These are phyloP conservation scores for Cercophora newfieldiana DNA, from an alignment of 495 filamentous ascomycete species.

Conservation along the genomic window DNA sequence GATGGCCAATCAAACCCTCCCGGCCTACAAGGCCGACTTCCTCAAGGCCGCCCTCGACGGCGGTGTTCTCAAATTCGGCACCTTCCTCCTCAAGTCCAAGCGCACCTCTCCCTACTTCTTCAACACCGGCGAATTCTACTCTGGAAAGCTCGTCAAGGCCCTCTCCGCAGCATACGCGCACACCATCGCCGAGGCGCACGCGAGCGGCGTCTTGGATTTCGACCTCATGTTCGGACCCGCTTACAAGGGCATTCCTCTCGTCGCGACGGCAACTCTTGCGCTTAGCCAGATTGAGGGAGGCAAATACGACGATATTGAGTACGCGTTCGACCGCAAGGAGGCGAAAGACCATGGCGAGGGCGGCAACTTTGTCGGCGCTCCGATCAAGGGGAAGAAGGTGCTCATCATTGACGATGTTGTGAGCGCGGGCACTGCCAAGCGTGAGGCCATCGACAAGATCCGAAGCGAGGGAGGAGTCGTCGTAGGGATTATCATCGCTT, in stretches of 20 bases:
- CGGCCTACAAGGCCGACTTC: conserved; percentile 61
- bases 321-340: conserved; percentile 94
- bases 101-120: conserved; percentile 98
- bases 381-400: conserved; percentile 77
- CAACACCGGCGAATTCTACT: conserved; percentile 87
- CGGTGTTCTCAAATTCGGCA: conserved; percentile 83
- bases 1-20: background rate
- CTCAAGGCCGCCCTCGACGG: conserved; percentile 68
- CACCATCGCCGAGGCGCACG: conserved; percentile 54
- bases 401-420: conserved; percentile 95
- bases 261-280: conserved; percentile 67
- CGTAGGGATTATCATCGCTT: conserved; percentile 79
- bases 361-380: conserved; percentile 84
- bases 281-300: conserved; percentile 62
- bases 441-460: conserved; percentile 86
- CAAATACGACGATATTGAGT: conserved; percentile 61
- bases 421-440: conserved; percentile 88
- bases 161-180: conserved; percentile 79
- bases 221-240: conserved; percentile 82
- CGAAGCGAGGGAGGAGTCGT: conserved; percentile 75
- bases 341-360: conserved; percentile 93
- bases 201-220: conserved; percentile 51
- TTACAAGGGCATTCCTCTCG: conserved; percentile 93
- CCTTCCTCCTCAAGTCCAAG: conserved; percentile 86
- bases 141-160: conserved; percentile 67